Percentiles rank a stretch among this genome's conserved stretches.
Conservation (phyloP, 352 stramenopile genomes). For the Phytophthora tubulina region DNA sequence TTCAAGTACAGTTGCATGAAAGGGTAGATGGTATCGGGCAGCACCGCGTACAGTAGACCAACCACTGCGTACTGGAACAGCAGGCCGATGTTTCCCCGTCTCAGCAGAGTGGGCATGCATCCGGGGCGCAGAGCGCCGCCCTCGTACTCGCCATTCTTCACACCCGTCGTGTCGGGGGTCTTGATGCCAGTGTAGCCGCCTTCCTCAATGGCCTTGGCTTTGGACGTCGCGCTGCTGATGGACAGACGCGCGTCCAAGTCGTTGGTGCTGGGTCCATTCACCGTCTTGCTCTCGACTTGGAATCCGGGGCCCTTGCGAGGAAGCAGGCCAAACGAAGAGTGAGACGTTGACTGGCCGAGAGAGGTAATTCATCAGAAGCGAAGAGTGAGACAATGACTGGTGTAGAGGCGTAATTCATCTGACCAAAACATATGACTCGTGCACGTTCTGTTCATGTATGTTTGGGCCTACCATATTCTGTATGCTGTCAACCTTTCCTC, state of each 20-base stretch:
- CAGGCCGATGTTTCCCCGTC: conserved; percentile 48
- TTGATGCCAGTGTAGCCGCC: conserved; percentile 40
- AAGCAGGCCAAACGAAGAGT: conserved; percentile 36
- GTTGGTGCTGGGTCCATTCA: conserved; percentile 24
- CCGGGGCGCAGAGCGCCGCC: conserved; percentile 51
- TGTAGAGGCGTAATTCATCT: no score
- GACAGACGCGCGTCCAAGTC: conserved; percentile 47
- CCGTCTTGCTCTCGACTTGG: conserved; percentile 2
- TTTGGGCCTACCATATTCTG: no score
- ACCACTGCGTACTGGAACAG: conserved; percentile 61
- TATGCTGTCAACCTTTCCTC: no score
- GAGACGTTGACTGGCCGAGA: neutral
- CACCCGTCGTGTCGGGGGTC: conserved; percentile 29
- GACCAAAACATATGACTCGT: no score
- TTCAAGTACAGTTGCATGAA: conserved; percentile 65
- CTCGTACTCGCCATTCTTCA: conserved; percentile 35
- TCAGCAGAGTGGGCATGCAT: conserved; percentile 42
- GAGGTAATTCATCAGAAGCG: no score
- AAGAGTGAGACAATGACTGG: no score
- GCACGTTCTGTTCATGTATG: no score
- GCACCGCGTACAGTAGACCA: conserved; percentile 52
- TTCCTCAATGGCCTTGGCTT: conserved; percentile 37
- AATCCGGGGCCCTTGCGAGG: conserved; percentile 19
- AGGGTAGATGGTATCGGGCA: conserved; percentile 59
- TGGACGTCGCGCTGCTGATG: conserved; percentile 38